Evolutionary conservation across 2,329 filamentous ascomycete genomes (phyloP), one percentile per base, ranked within the genome.

Genomic region (Fusarium transvaalense): DNA sequence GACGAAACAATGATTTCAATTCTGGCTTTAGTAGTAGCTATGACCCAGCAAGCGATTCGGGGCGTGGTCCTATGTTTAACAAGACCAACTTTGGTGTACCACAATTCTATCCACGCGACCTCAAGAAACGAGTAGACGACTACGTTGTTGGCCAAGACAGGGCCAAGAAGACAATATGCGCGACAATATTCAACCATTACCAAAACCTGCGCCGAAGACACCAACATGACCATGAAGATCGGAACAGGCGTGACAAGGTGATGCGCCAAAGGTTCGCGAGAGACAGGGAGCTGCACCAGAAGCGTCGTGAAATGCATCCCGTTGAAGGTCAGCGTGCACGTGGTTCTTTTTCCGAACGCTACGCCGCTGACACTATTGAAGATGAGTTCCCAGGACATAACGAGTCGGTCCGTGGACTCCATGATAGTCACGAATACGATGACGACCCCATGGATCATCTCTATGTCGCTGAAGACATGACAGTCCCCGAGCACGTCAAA

Each of bases 111-210:
- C 88, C 88, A 3, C 83, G 86, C 60, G 85, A 89, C 72, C 84
- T 99, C 73, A 97, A 98, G 83, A 89, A 93, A 75, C 92, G 96
- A 74, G 89, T 98, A 32, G 96, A 99, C 77, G 92, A 96, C 76
- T 99, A 97, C 77, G 95, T 99, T 2, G 95, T 99, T 6, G 96
- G 95, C 39, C 96, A 99, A 79, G 93, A 97, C 71, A 89, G 93
- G 62, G 94, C 96, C 17, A 96, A 99, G 84, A 97, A 97, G 79
- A 92, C 94, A 15, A 89, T 98, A 68, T 96, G 93, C 68, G 91
- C 95, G 5, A 94, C 95, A 9, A 92, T 99, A 29, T 97, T 97
- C 82, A 97, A 98, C 76, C 96, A 99, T 78, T 97, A 98, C 77
- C 93, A 97, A 79, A 89, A 92, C 46, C 87, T 97, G 62, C 90